phyloP scores from a whole-genome alignment of 208 protist species.

The Acanthamoeba divionensis region DNA sequence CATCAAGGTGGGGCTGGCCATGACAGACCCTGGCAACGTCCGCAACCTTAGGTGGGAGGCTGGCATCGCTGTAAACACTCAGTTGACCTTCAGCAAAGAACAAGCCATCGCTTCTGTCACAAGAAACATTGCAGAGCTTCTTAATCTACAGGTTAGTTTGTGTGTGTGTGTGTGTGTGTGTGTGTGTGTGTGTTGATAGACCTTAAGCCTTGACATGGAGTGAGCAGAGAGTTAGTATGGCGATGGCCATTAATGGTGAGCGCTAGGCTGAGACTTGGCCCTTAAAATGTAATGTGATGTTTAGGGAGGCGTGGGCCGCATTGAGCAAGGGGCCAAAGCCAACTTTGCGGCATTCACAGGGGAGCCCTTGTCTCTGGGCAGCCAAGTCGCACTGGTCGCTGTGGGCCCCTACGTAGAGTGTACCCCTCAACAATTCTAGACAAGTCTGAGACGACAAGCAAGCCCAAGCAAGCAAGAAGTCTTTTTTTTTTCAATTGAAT shows the following conservation, averaged over 20 bases:
- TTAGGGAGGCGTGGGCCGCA: neutral
- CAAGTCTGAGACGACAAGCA: too few relatives aligned
- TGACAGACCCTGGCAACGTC: neutral
- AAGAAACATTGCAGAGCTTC: neutral
- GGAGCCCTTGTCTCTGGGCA: neutral
- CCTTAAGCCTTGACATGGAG: neutral
- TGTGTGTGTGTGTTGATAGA: neutral
- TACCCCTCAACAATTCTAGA: conserved; percentile 5
- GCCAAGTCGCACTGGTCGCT: neutral
- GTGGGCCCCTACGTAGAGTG: neutral
- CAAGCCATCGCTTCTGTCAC: neutral
- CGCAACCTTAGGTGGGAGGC: conserved; percentile 36
- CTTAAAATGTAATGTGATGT: too few relatives aligned
- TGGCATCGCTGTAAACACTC: neutral
- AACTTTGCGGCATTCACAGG: neutral
- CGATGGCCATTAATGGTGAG: too few relatives aligned
- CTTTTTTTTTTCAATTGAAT: too few relatives aligned
- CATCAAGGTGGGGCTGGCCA: neutral
- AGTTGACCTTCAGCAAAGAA: neutral
- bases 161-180: too few relatives aligned
- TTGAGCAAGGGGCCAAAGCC: neutral
- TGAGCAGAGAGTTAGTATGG: too few relatives aligned
- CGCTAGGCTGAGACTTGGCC: too few relatives aligned
- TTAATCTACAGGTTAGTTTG: neutral
- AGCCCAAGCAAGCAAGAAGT: too few relatives aligned